phyloP scores from a whole-genome alignment of 2,329 filamentous ascomycete genomes.

The Monosporascus sp. region DNA sequence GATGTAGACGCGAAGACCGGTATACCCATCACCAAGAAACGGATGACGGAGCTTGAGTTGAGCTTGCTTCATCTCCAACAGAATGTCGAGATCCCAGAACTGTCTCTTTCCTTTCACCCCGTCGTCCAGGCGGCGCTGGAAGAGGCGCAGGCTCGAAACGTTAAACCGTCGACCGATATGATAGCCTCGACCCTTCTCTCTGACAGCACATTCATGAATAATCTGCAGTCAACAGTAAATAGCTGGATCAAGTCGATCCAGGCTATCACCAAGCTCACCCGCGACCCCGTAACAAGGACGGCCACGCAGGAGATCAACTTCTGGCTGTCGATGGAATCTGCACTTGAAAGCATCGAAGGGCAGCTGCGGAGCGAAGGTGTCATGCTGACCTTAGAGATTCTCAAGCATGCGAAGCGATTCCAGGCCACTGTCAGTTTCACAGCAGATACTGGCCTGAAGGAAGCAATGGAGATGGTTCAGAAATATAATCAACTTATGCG shows the following conservation, averaged over 20 bases:
- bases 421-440: constrained; percentile 96
- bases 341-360: constrained; percentile 83
- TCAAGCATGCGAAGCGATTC: constrained; percentile 96
- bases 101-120: constrained; percentile 81
- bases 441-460: constrained; percentile 91
- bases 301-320: constrained; percentile 98
- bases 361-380: constrained; percentile 89
- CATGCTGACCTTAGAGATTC: constrained; percentile 82
- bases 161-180: constrained; percentile 70
- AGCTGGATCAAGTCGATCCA: constrained; percentile 99
- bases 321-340: constrained; percentile 95
- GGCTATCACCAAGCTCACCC: constrained; percentile 87
- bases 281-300: constrained; percentile 70
- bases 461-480: constrained; percentile 91
- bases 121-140: constrained; percentile 82
- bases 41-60: constrained; percentile 88
- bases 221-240: constrained; percentile 88
- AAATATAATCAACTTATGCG: constrained; percentile 99
- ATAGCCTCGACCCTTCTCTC: constrained; percentile 72
- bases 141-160: constrained; percentile 62
- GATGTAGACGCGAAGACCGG: constrained; percentile 91
- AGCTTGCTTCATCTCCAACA: constrained; percentile 89
- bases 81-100: constrained; percentile 94
- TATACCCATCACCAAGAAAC: constrained; percentile 95
- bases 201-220: constrained; percentile 90